Evolutionary conservation across 2,329 filamentous ascomycete species (phyloP).

Genomic region (Reticulascus tulasneorum): DNA sequence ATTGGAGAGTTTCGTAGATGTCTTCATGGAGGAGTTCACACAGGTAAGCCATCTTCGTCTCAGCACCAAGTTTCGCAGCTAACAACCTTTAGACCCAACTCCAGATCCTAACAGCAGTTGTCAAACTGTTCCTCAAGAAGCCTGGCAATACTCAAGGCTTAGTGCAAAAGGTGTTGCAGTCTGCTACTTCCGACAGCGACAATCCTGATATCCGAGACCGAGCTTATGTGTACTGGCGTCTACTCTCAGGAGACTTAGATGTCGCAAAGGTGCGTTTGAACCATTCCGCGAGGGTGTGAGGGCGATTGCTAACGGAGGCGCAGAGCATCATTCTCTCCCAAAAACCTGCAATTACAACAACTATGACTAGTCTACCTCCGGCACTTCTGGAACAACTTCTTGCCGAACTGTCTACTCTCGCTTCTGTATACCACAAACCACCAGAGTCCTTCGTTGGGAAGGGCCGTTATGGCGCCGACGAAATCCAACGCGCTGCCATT

Average conservation of each 20-base stretch:
- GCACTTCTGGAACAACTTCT: slow-evolving; percentile 86
- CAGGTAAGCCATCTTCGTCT: slow-evolving; percentile 53
- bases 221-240: slow-evolving; percentile 97
- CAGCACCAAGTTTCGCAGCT: slow-evolving; percentile 6
- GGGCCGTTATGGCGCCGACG: slow-evolving; percentile 88
- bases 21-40: slow-evolving; percentile 93
- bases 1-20: slow-evolving; percentile 83
- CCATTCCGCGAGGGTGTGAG: too few species aligned
- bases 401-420: slow-evolving; percentile 84
- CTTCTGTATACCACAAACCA: slow-evolving; percentile 97
- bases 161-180: slow-evolving; percentile 91
- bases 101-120: slow-evolving; percentile 93
- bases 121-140: slow-evolving; percentile 97
- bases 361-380: slow-evolving; percentile 83
- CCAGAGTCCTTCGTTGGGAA: slow-evolving; percentile 97
- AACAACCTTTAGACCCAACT: slow-evolving; percentile 70
- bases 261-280: too few species aligned
- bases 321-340: slow-evolving; percentile 89
- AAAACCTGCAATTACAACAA: slow-evolving; percentile 90
- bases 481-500: slow-evolving; percentile 91
- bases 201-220: slow-evolving; percentile 96
- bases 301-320: too few species aligned
- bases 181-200: slow-evolving; percentile 90
- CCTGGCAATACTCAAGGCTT: slow-evolving; percentile 86
- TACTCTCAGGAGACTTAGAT: slow-evolving; percentile 86